Base-by-base conservation (phyloP, 2,329 filamentous ascomycete species). In the Fusarium anguioides region DNA sequence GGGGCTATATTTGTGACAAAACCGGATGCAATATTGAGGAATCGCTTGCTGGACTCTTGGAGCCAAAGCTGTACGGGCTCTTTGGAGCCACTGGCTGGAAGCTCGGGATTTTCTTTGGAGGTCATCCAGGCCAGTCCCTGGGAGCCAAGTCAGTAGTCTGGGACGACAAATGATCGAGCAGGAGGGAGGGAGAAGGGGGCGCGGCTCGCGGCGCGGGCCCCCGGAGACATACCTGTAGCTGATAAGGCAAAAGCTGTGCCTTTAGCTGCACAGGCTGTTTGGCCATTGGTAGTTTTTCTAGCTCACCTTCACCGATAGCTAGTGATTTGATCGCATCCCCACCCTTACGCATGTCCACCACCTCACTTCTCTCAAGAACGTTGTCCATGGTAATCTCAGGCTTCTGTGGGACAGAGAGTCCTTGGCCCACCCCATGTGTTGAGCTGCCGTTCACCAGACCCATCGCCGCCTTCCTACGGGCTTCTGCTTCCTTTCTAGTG, bases 71-170 rank as follows among this genome's bases (percentile, higher is more conserved):
- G 93, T 3, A 93, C 87, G 23, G 75, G 80, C 12, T 91, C 85
- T 3, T 83, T 79, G 0, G 89, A 86, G 1, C 84, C 86, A 24
- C 79, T 75, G 3, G 81, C 71, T 5, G 93, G 92, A 14, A 91
- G 80, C 33, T 83, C 76, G 0, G 93, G 92, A 15, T 84, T 86
- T 75, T 97, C 94, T 70, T 92, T 93, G 9, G 88, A 83, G 18
- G 88, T 81, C 85, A 97, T 87, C 94, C 94, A 97, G 17, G 89
- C 88, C 36, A 97, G 81, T 8, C 92, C 93, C 81, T 95, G 82
- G 9, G 58, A 29, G n/a, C n/a, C 57, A 21, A 15, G 51, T 77
- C 18, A 78, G 72, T 37, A n/a, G n/a, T n/a, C n/a, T n/a, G n/a
- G n/a, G n/a, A n/a, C n/a, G n/a, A n/a, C n/a, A n/a, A n/a, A n/a